Conservation (phyloP, 176 grass and related monocot genomes). For the Aechmea fasciata region DNA sequence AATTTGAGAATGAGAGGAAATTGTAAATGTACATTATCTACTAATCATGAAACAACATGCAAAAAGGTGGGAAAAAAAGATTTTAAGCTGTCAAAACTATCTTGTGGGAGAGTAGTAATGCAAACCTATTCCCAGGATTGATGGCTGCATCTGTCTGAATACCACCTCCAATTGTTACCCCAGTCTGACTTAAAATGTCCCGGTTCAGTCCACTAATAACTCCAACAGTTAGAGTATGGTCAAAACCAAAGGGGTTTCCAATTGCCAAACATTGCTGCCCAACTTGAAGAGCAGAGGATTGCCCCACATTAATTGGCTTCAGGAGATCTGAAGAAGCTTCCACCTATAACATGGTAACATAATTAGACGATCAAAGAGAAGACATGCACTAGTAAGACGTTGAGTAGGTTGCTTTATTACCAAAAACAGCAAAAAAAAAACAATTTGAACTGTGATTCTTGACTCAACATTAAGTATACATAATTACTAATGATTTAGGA, state of each 20-base stretch:
- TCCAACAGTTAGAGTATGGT: conserved; percentile 86
- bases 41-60: too few species aligned
- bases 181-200: conserved; percentile 91
- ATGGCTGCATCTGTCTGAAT: conserved; percentile 98
- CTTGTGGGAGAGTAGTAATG: not conserved
- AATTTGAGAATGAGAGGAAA: not conserved
- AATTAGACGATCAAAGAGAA: conserved; percentile 6
- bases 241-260: conserved; percentile 97
- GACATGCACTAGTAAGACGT: not conserved
- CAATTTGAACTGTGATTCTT: too few species aligned
- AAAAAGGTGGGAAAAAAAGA: not conserved
- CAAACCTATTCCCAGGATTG: conserved; percentile 91
- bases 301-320: conserved; percentile 73
- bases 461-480: too few species aligned
- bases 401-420: too few species aligned
- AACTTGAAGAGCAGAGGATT: conserved; percentile 76
- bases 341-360: conserved; percentile 40
- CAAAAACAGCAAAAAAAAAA: too few species aligned
- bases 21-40: not conserved
- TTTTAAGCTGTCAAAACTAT: not conserved
- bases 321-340: conserved; percentile 68
- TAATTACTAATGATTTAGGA: not conserved
- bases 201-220: conserved; percentile 93
- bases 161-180: conserved; percentile 90
- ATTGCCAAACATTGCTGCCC: conserved; percentile 96